phyloP scores from a whole-genome alignment of 257 asterid genomes.

The Solanum raphanifolium region DNA sequence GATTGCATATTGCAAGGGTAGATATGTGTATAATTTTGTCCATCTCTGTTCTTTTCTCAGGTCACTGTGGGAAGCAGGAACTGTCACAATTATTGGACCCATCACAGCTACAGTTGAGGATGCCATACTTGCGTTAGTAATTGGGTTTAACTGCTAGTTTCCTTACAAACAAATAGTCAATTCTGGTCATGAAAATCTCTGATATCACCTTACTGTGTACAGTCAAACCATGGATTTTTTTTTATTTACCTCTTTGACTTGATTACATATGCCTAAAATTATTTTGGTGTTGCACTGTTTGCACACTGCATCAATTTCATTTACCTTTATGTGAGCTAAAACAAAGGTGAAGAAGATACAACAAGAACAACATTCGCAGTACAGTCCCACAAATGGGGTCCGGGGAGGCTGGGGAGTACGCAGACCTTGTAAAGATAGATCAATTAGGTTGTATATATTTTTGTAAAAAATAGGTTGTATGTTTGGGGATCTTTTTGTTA shows the following conservation, averaged over 20 bases:
- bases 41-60: conserved; percentile 28
- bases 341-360: background rate
- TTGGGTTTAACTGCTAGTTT: background rate
- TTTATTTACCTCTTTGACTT: background rate
- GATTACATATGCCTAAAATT: background rate
- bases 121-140: conserved; percentile 77
- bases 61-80: conserved; percentile 76
- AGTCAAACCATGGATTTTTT: background rate
- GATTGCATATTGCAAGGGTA: background rate
- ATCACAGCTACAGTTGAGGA: conserved; percentile 89
- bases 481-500: background rate
- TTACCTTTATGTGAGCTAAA: background rate
- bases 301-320: background rate
- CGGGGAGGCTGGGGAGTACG: background rate
- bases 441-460: background rate
- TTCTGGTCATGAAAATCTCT: background rate
- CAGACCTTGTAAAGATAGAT: background rate
- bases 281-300: background rate
- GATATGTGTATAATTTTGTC: background rate
- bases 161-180: background rate
- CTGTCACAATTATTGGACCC: conserved; percentile 89
- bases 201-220: background rate
- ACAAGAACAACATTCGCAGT: background rate
- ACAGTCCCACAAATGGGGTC: background rate
- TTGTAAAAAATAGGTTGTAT: background rate